Conservation (phyloP, 202 grass and related monocot species). For the Saccharum hybrid region DNA sequence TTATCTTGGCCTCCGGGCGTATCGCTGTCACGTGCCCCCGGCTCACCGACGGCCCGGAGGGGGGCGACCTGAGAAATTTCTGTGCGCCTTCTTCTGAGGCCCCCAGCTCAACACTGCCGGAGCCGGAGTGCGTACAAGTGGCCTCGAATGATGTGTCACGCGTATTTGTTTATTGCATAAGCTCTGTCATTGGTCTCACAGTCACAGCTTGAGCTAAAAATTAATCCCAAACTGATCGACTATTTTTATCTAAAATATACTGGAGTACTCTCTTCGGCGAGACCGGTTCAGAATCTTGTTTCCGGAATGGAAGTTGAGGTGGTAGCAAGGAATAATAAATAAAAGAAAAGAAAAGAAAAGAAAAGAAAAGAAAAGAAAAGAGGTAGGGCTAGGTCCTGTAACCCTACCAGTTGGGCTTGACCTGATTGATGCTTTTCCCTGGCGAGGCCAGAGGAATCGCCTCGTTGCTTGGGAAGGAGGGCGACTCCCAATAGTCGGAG, state of each 20-base stretch:
- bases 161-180: slow-evolving; percentile 28
- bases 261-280: too few species aligned
- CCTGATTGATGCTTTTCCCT: slow-evolving; percentile 30
- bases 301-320: too few species aligned
- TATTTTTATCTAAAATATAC: too few species aligned
- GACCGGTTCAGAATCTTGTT: too few species aligned
- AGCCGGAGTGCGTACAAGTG: slow-evolving; percentile 41
- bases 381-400: too few species aligned
- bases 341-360: too few species aligned
- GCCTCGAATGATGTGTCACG: slow-evolving; percentile 39
- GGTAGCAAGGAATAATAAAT: too few species aligned
- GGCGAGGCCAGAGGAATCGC: slow-evolving; percentile 44
- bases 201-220: too few species aligned
- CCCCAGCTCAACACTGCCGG: neutral
- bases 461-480: slow-evolving; percentile 43
- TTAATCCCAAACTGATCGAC: too few species aligned
- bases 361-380: too few species aligned
- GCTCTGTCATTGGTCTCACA: too few species aligned
- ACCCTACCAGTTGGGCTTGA: neutral
- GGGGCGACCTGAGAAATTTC: slow-evolving; percentile 50
- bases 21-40: slow-evolving; percentile 65
- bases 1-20: slow-evolving; percentile 53
- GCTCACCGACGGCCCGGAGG: slow-evolving; percentile 51
- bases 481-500: neutral
- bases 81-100: slow-evolving; percentile 27